Percentiles rank a stretch among this genome's conserved stretches.
These are phyloP conservation scores for Russula olivacea DNA, from an alignment of 768 basidiomycete genomes.

Conservation along the genomic window DNA sequence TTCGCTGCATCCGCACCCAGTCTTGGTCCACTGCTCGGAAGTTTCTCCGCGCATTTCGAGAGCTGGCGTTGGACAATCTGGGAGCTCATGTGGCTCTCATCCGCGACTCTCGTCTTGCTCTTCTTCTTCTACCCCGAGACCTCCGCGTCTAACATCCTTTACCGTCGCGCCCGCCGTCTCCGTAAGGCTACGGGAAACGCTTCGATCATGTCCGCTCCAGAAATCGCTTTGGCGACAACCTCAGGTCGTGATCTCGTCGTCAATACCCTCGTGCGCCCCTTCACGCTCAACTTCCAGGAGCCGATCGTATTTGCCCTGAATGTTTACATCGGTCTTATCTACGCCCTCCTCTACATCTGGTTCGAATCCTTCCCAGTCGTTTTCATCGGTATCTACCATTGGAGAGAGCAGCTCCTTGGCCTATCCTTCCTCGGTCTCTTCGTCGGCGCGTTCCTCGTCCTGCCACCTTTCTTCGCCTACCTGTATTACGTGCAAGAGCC, in stretches of 20 bases:
- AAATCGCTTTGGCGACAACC: slow-evolving; percentile 27
- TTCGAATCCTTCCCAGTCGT: slow-evolving; percentile 35
- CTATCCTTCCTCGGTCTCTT: slow-evolving; percentile 31
- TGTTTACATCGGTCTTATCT: slow-evolving; percentile 33
- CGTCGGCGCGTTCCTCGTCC: slow-evolving; percentile 12
- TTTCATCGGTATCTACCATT: slow-evolving; percentile 33
- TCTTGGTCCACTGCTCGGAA: slow-evolving; percentile 33
- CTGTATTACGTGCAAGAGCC: slow-evolving; percentile 22
- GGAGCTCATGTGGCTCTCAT: slow-evolving; percentile 34
- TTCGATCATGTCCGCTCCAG: slow-evolving; percentile 28
- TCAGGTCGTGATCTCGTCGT: slow-evolving; percentile 23
- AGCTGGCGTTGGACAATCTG: slow-evolving; percentile 35
- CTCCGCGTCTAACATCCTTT: slow-evolving; percentile 28
- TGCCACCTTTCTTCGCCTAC: slow-evolving; percentile 22
- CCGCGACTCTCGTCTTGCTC: slow-evolving; percentile 29
- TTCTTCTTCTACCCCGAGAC: slow-evolving; percentile 34
- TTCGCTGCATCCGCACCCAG: slow-evolving; percentile 31
- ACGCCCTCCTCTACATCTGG: slow-evolving; percentile 34
- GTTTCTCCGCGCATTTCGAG: slow-evolving; percentile 32
- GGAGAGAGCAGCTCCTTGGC: slow-evolving; percentile 31
- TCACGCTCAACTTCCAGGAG: slow-evolving; percentile 31
- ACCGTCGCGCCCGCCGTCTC: slow-evolving; percentile 31
- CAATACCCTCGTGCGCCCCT: slow-evolving; percentile 31
- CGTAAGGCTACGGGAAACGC: slow-evolving; percentile 32
- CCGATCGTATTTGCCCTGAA: slow-evolving; percentile 32